A percentile compares a stretch with the other conserved stretches of the same genome.
These are phyloP conservation scores for Alternaria brassicae DNA, from an alignment of 2,329 filamentous ascomycete genomes.

Conservation along the genomic window DNA sequence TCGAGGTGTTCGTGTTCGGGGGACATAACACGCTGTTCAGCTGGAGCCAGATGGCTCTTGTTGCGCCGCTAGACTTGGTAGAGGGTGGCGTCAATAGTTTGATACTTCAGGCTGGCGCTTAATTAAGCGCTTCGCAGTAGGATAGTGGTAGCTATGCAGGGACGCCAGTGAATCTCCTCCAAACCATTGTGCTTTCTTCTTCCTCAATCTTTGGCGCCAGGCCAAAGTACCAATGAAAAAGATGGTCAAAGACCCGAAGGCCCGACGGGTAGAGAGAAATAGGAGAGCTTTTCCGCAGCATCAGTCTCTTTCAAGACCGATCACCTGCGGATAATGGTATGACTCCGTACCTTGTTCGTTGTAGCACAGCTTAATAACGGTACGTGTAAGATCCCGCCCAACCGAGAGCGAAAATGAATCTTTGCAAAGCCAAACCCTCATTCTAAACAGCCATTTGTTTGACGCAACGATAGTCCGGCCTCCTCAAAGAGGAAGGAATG, in stretches of 20 bases:
- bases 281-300: too few species aligned
- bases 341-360: too few species aligned
- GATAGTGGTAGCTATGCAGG: background rate
- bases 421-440: too few species aligned
- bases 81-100: constrained; percentile 37
- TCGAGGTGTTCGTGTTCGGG: constrained; percentile 63
- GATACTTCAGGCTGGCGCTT: constrained; percentile 12
- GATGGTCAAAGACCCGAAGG: background rate
- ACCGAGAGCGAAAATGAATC: background rate
- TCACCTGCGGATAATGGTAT: too few species aligned
- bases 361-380: background rate
- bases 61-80: constrained; percentile 56
- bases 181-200: background rate
- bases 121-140: background rate
- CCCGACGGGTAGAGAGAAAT: too few species aligned
- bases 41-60: constrained; percentile 66
- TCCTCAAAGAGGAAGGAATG: too few species aligned
- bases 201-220: background rate
- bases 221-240: background rate
- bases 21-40: constrained; percentile 60
- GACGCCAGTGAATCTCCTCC: background rate
- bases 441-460: too few species aligned
- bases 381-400: background rate
- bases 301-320: too few species aligned
- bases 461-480: too few species aligned